Conservation (phyloP, 257 asterid genomes). For the Solanum pinnatisectum region DNA sequence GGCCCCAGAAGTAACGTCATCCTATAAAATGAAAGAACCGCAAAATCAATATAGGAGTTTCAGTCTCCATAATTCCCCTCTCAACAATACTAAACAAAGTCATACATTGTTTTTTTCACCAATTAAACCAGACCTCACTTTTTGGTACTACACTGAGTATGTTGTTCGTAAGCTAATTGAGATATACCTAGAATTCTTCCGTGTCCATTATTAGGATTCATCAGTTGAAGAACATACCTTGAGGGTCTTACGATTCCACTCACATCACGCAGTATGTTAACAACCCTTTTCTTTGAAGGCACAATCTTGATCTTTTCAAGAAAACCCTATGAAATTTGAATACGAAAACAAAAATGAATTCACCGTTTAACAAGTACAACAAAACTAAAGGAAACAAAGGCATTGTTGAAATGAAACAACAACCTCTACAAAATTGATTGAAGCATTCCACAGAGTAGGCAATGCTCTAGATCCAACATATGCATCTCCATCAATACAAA, state of each 20-base stretch:
- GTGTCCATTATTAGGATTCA: neutral
- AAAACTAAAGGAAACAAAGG: neutral
- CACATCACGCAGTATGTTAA: constrained; percentile 64
- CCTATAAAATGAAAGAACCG: constrained; percentile 27
- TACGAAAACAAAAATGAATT: neutral
- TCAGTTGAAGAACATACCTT: constrained; percentile 37
- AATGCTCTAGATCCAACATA: constrained; percentile 79
- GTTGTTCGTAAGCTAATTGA: neutral
- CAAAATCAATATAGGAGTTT: neutral
- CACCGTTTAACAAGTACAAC: neutral
- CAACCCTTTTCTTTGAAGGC: constrained; percentile 65
- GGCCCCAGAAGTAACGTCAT: constrained; percentile 98
- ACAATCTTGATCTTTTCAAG: constrained; percentile 57
- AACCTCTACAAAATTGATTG: constrained; percentile 79
- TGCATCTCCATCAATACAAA: constrained; percentile 72
- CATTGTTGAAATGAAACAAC: neutral
- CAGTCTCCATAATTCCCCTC: neutral
- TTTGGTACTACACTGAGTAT: neutral
- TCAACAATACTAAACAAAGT: neutral
- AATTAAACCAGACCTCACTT: neutral
- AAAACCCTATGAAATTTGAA: constrained; percentile 33
- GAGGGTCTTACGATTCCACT: constrained; percentile 77
- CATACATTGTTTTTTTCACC: neutral
- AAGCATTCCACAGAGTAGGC: constrained; percentile 71
- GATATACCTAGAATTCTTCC: neutral